A percentile compares a stretch with the other conserved stretches of the same genome.
phyloP scores from a whole-genome alignment of 306 rosid genomes.

The Astragalus glycyphyllos region DNA sequence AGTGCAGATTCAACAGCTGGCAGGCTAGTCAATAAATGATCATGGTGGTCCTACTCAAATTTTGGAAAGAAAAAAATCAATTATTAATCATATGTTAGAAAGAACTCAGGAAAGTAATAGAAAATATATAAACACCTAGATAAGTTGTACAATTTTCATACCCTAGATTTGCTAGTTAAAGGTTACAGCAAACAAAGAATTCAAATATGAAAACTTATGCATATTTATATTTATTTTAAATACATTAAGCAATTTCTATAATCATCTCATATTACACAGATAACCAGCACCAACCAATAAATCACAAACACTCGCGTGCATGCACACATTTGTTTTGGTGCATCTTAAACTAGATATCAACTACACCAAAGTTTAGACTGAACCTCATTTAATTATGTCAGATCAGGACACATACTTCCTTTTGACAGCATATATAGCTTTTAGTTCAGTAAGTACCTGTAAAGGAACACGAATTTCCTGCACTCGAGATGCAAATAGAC shows the following conservation, averaged over 20 bases:
- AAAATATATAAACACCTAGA: constrained; percentile 31
- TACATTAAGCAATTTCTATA: constrained; percentile 3
- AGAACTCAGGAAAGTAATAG: constrained; percentile 31
- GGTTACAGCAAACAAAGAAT: constrained; percentile 37
- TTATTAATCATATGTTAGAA: constrained; percentile 19
- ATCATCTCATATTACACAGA: constrained; percentile 26
- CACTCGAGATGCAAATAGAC: constrained; percentile 96
- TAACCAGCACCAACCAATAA: constrained; percentile 24
- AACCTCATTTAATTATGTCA: constrained; percentile 15
- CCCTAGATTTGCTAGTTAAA: constrained; percentile 26
- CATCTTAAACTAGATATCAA: constrained; percentile 17
- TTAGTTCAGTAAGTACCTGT: constrained; percentile 62
- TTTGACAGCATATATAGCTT: constrained; percentile 17
- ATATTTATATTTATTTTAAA: constrained; percentile 19
- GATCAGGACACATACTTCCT: constrained; percentile 33
- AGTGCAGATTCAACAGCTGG: constrained; percentile 92
- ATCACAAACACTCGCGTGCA: constrained; percentile 29
- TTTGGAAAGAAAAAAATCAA: background rate
- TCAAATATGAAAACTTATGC: constrained; percentile 25
- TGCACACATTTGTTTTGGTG: constrained; percentile 23
- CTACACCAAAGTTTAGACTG: constrained; percentile 20
- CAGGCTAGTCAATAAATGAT: constrained; percentile 81
- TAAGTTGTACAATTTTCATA: constrained; percentile 34
- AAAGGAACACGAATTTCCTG: constrained; percentile 97
- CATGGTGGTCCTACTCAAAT: constrained; percentile 87